phyloP scores from a whole-genome alignment of 176 grass and related monocot genomes.

The Otatea glauca region DNA sequence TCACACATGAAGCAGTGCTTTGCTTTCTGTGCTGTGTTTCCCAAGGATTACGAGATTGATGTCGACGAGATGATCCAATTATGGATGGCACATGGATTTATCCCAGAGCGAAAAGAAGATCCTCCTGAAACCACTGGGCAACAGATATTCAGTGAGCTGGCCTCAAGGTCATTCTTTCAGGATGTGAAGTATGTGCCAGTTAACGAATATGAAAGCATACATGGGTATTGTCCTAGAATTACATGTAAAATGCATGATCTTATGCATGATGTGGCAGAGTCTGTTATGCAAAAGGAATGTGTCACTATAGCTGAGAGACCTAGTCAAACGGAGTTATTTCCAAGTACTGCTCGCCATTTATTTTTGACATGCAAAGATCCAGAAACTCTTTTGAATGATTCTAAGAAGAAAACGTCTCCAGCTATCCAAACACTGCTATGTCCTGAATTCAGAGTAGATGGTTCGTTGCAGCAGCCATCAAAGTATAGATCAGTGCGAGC shows the following conservation, averaged over 20 bases:
- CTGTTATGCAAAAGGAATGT: neutral
- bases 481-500: too few relatives aligned
- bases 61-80: conserved; percentile 17
- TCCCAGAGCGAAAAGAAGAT: neutral
- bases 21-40: conserved; percentile 15
- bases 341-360: conserved; percentile 23
- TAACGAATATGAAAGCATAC: neutral
- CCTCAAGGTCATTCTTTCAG: conserved; percentile 31
- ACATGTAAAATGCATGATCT: conserved; percentile 40
- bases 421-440: conserved; percentile 9
- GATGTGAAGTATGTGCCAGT: neutral
- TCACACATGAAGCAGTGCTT: conserved; percentile 25
- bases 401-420: neutral
- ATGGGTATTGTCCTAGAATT: neutral
- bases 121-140: neutral
- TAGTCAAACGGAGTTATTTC: too few relatives aligned
- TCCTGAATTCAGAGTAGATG: too few relatives aligned
- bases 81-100: conserved; percentile 41
- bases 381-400: neutral
- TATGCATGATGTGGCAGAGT: conserved; percentile 42
- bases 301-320: neutral
- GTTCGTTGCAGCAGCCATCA: too few relatives aligned
- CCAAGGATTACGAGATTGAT: neutral
- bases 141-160: conserved; percentile 22
- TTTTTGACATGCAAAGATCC: neutral